Percentiles rank a stretch among this genome's conserved stretches.
Conservation (phyloP, 352 stramenopile genomes). For the Pythium vanterpoolii region DNA sequence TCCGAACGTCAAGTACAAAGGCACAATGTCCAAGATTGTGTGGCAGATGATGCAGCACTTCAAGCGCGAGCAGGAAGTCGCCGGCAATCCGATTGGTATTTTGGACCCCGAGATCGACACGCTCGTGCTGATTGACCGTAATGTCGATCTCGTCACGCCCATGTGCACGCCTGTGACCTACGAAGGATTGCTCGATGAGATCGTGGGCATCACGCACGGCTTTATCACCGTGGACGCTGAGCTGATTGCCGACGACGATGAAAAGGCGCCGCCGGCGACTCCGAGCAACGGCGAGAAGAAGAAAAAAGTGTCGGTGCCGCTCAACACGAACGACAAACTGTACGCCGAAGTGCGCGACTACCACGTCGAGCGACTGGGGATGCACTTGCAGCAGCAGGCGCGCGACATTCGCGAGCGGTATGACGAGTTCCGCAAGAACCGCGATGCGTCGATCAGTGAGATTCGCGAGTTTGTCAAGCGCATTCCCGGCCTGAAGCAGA, state of each 20-base stretch:
- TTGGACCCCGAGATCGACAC: slow-evolving; percentile 91
- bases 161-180: slow-evolving; percentile 97
- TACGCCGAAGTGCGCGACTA: slow-evolving; percentile 96
- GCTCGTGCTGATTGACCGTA: slow-evolving; percentile 93
- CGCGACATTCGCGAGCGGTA: slow-evolving; percentile 93
- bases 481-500: slow-evolving; percentile 92
- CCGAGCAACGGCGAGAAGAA: slow-evolving; percentile 43
- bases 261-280: slow-evolving; percentile 17
- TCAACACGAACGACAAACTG: slow-evolving; percentile 95
- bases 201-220: slow-evolving; percentile 93
- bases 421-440: slow-evolving; percentile 94
- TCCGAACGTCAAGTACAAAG: slow-evolving; percentile 93
- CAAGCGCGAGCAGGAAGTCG: slow-evolving; percentile 88
- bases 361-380: slow-evolving; percentile 95
- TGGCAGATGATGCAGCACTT: slow-evolving; percentile 91
- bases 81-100: slow-evolving; percentile 70
- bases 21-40: slow-evolving; percentile 88
- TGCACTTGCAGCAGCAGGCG: slow-evolving; percentile 95
- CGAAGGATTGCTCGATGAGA: slow-evolving; percentile 95
- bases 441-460: slow-evolving; percentile 95
- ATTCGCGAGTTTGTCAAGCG: slow-evolving; percentile 99
- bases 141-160: slow-evolving; percentile 94
- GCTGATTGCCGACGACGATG: slow-evolving; percentile 72
- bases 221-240: slow-evolving; percentile 79
- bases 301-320: slow-evolving; percentile 87